A percentile compares a stretch with the other conserved stretches of the same genome.
Evolutionary conservation across 768 basidiomycete species (phyloP).

Genomic region (Calocybe gangraenosa): DNA sequence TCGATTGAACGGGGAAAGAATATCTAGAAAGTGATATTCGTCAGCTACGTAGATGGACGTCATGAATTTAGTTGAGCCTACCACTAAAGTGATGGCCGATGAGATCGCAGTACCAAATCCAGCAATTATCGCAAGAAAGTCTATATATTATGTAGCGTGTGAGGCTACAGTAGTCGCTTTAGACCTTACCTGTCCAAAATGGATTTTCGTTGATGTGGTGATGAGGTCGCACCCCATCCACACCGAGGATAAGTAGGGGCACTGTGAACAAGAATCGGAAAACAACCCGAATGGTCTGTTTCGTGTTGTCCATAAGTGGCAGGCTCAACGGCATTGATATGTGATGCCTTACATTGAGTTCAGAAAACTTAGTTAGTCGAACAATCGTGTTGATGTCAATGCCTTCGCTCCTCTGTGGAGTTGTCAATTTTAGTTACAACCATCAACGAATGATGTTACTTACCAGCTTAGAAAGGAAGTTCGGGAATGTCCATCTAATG

Average conservation of each 20-base stretch:
- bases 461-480: constrained; percentile 60
- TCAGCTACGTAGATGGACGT: neutral
- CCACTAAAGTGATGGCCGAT: constrained; percentile 71
- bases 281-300: constrained; percentile 61
- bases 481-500: constrained; percentile 60
- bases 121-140: constrained; percentile 54
- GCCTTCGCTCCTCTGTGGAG: constrained; percentile 49
- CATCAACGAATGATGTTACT: constrained; percentile 19
- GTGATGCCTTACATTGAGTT: constrained; percentile 62
- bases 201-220: constrained; percentile 61
- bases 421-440: neutral
- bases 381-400: constrained; percentile 65
- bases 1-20: constrained; percentile 82
- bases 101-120: constrained; percentile 62
- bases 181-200: constrained; percentile 42
- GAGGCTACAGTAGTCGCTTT: neutral
- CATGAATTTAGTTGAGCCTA: constrained; percentile 24
- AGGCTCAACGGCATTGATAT: no score
- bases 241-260: constrained; percentile 60
- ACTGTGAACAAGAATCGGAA: constrained; percentile 73
- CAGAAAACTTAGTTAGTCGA: constrained; percentile 75
- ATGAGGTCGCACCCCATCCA: constrained; percentile 64
- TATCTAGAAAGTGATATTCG: constrained; percentile 40
- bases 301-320: constrained; percentile 1
- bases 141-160: constrained; percentile 25